Conservation (phyloP, 116 monocot genomes). For the Cymodocea nodosa region DNA sequence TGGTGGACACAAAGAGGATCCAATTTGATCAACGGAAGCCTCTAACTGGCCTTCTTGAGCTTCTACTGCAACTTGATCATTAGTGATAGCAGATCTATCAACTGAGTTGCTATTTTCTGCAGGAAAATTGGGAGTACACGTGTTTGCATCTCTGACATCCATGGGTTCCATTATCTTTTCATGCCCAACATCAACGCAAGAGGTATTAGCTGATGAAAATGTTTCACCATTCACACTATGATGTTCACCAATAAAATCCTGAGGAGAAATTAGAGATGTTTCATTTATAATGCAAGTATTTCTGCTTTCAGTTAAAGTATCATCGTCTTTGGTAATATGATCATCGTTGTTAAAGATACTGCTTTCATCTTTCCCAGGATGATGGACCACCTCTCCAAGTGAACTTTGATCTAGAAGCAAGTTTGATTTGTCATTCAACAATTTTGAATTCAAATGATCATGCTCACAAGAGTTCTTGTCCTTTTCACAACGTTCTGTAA, state of each 20-base stretch:
- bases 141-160: not conserved
- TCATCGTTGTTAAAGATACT: not conserved
- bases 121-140: constrained; percentile 3
- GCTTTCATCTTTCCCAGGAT: not conserved
- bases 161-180: not conserved
- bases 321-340: not conserved
- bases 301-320: not conserved
- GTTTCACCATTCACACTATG: constrained; percentile 6
- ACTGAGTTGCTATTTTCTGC: constrained; percentile 2
- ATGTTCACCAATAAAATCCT: not conserved
- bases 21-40: constrained; percentile 5
- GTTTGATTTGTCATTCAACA: not conserved
- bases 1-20: constrained; percentile 1
- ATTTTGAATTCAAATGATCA: not conserved
- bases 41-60: not conserved
- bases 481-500: not conserved
- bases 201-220: not conserved
- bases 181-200: not conserved
- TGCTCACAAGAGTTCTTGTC: not conserved
- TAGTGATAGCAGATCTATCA: not conserved
- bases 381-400: not conserved
- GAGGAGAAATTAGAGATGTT: not conserved
- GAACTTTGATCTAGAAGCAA: constrained; percentile 6
- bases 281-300: not conserved
- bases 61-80: constrained; percentile 1